Evolutionary conservation across 2,329 filamentous ascomycete species (phyloP).

Genomic region (Scytalidium sp.): DNA sequence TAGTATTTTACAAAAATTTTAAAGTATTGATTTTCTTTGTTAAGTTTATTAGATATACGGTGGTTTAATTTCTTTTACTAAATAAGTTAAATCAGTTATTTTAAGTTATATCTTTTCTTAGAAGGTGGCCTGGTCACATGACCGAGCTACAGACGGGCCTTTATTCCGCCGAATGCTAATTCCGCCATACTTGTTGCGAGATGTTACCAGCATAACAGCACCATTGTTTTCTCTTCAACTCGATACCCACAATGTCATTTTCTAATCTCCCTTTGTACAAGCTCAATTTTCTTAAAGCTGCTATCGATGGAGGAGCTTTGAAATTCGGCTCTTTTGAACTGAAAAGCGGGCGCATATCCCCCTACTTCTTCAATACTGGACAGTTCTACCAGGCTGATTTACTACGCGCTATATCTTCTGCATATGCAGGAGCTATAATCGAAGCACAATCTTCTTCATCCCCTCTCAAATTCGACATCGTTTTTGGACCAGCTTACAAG

Average conservation of each 20-base stretch:
- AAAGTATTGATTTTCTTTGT: too few relatives aligned
- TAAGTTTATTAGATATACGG: too few relatives aligned
- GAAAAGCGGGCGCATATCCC: constrained; percentile 87
- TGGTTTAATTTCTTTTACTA: too few relatives aligned
- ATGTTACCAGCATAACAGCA: too few relatives aligned
- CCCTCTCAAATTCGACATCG: constrained; percentile 67
- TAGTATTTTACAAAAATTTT: too few relatives aligned
- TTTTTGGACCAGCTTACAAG: constrained; percentile 96
- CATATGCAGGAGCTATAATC: constrained; percentile 70
- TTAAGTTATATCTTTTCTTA: too few relatives aligned
- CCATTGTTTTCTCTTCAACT: too few relatives aligned
- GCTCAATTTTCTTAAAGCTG: constrained; percentile 66
- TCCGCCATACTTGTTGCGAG: too few relatives aligned
- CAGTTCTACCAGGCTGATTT: constrained; percentile 81
- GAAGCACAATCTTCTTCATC: constrained; percentile 36
- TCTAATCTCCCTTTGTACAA: constrained; percentile 65
- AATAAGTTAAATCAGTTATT: too few relatives aligned
- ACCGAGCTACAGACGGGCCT: too few relatives aligned
- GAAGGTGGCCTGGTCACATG: too few relatives aligned
- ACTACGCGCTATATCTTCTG: constrained; percentile 72
- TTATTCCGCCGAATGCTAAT: constrained; percentile 1
- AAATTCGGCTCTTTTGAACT: constrained; percentile 84
- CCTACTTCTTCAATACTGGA: constrained; percentile 98
- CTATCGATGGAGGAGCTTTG: constrained; percentile 66
- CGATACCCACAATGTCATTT: too few relatives aligned